These are phyloP conservation scores for Phaeotremella fagi DNA, from an alignment of 768 basidiomycete genomes.

Conservation along the genomic window DNA sequence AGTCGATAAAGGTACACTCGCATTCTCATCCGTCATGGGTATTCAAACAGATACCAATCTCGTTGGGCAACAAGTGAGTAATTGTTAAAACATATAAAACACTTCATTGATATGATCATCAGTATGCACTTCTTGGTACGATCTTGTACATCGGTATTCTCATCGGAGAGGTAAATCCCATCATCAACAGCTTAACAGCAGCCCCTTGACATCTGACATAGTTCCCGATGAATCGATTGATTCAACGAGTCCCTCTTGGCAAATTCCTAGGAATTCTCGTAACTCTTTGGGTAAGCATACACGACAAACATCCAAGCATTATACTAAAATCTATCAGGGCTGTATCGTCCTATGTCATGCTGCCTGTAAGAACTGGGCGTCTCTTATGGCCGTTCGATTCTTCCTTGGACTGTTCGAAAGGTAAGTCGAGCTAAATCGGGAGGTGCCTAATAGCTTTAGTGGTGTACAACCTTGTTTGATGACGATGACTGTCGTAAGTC, in stretches of 20 bases:
- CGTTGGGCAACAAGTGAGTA: slow-evolving; percentile 53
- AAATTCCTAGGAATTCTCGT: slow-evolving; percentile 55
- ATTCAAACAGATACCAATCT: slow-evolving; percentile 51
- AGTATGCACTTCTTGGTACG: slow-evolving; percentile 52
- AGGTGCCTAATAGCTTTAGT: background rate
- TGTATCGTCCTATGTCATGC: slow-evolving; percentile 55
- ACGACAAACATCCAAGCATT: slow-evolving; percentile 10
- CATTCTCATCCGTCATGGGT: slow-evolving; percentile 39
- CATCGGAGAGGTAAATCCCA: slow-evolving; percentile 15
- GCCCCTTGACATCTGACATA: slow-evolving; percentile 50
- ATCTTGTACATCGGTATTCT: slow-evolving; percentile 27
- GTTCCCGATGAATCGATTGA: slow-evolving; percentile 54
- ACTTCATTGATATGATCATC: too few relatives aligned
- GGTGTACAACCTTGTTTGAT: slow-evolving; percentile 28
- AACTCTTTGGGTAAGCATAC: slow-evolving; percentile 22
- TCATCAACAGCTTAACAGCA: background rate
- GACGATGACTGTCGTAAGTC: slow-evolving; percentile 47
- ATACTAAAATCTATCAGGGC: slow-evolving; percentile 52
- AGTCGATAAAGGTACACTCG: slow-evolving; percentile 38
- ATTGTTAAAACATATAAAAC: too few relatives aligned
- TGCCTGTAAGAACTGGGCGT: slow-evolving; percentile 49
- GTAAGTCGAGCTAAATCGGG: slow-evolving; percentile 1
- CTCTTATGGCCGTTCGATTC: slow-evolving; percentile 54
- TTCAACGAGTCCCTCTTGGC: slow-evolving; percentile 55
- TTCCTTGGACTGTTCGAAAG: slow-evolving; percentile 39